Evolutionary conservation across 192 early-diverging fungal genomes (phyloP).

Genomic region (Funneliformis geosporum): DNA sequence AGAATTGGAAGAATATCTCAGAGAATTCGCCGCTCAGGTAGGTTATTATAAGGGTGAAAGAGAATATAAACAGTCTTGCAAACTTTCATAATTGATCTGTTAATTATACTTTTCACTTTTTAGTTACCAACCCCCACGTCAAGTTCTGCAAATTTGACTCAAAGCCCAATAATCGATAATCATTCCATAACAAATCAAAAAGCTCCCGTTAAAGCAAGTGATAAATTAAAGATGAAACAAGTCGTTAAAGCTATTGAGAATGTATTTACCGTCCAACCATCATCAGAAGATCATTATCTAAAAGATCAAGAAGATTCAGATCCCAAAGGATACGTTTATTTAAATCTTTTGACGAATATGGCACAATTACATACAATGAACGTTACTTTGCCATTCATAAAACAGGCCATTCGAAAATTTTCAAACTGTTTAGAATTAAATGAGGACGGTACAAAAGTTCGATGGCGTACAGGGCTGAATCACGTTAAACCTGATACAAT

Average conservation of each 20-base stretch:
- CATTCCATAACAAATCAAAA: background rate
- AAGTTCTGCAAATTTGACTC: background rate
- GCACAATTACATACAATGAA: conserved; percentile 19
- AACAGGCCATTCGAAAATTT: conserved; percentile 17
- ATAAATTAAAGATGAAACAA: conserved; percentile 24
- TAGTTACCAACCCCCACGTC: background rate
- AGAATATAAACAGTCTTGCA: background rate
- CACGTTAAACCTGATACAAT: background rate
- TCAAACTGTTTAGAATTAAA: conserved; percentile 22
- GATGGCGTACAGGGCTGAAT: conserved; percentile 5
- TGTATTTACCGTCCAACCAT: conserved; percentile 12
- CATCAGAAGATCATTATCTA: conserved; percentile 4
- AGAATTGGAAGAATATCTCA: conserved; percentile 29
- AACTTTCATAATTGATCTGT: background rate
- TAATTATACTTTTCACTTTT: background rate
- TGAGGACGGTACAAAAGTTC: conserved; percentile 20
- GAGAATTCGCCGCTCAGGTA: conserved; percentile 29
- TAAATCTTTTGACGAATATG: conserved; percentile 18
- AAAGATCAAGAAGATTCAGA: conserved; percentile 23
- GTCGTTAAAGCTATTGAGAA: background rate
- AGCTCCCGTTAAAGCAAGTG: background rate
- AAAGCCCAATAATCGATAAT: background rate
- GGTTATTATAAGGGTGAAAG: background rate
- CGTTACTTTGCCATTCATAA: conserved; percentile 13
- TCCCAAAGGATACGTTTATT: conserved; percentile 6